A percentile compares a stretch with the other conserved stretches of the same genome.
Conservation (phyloP, 2,329 filamentous ascomycete species). For the Claviceps digitariae region DNA sequence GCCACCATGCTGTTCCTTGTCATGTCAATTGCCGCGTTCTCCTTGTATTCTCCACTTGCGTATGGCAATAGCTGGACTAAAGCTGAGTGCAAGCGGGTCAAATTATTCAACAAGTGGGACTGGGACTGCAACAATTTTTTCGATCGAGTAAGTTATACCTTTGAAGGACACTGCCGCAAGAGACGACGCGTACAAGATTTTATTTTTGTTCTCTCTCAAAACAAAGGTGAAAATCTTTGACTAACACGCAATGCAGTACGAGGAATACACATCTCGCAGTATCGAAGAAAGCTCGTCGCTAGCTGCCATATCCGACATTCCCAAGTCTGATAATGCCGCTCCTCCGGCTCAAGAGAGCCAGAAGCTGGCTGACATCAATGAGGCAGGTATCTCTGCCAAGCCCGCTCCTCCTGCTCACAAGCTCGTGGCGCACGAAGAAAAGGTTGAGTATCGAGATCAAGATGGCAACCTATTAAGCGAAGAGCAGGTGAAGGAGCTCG, state of each 20-base stretch:
- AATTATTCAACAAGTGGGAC: conserved; percentile 83
- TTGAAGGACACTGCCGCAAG: neutral
- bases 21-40: conserved; percentile 62
- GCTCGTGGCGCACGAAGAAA: conserved; percentile 54
- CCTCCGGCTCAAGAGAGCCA: neutral
- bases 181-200: neutral
- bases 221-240: too few relatives aligned
- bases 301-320: conserved; percentile 16
- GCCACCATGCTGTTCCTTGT: conserved; percentile 61
- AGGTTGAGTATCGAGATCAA: conserved; percentile 69
- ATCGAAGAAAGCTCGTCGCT: conserved; percentile 11
- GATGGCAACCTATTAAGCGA: conserved; percentile 77
- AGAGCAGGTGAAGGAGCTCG: conserved; percentile 68
- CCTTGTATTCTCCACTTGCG: conserved; percentile 73
- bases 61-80: conserved; percentile 95
- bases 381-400: conserved; percentile 31
- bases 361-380: neutral
- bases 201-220: neutral
- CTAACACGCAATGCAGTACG: conserved; percentile 8
- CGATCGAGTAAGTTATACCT: conserved; percentile 52
- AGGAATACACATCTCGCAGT: conserved; percentile 7
- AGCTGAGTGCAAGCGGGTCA: conserved; percentile 70
- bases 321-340: conserved; percentile 12
- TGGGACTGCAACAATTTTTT: conserved; percentile 96
- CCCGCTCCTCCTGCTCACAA: conserved; percentile 36